phyloP scores from a whole-genome alignment of 805 yeast species.

The Torulaspora maleeae region DNA sequence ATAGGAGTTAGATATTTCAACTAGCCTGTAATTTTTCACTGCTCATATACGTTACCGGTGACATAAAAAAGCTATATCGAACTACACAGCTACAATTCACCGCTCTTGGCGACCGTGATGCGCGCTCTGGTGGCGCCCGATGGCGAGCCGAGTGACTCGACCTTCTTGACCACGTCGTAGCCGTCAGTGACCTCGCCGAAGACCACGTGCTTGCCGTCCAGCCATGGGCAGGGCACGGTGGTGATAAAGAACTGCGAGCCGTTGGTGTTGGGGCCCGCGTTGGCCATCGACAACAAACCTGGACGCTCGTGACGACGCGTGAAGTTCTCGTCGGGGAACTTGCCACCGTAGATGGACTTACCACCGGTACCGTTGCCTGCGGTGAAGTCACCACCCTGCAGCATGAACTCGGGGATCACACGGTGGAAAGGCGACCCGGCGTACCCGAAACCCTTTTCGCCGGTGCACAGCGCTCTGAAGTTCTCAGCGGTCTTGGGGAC shows the following conservation, averaged over 20 bases:
- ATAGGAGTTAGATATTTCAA: not conserved
- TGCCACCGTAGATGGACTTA: conserved; percentile 78
- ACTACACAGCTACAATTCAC: conserved; percentile 35
- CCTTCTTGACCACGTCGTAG: conserved; percentile 74
- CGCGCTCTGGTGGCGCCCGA: conserved; percentile 67
- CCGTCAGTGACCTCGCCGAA: conserved; percentile 91
- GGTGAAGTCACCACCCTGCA: conserved; percentile 96
- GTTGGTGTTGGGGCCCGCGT: conserved; percentile 97
- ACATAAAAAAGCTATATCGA: not conserved
- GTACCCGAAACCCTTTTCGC: conserved; percentile 96
- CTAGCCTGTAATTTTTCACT: too few relatives aligned
- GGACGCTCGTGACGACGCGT: conserved; percentile 68
- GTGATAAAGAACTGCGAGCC: conserved; percentile 97
- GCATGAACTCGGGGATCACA: conserved; percentile 95
- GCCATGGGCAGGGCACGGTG: conserved; percentile 81
- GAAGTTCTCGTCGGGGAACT: conserved; percentile 74
- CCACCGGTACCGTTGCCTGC: conserved; percentile 97
- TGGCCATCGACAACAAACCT: conserved; percentile 91
- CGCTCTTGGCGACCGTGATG: conserved; percentile 57
- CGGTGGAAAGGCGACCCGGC: conserved; percentile 91
- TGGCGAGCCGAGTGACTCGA: conserved; percentile 72
- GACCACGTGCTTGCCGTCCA: conserved; percentile 92
- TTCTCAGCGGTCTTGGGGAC: conserved; percentile 95
- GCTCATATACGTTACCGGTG: not conserved
- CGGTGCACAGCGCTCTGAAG: conserved; percentile 92